Evolutionary conservation across 2,329 filamentous ascomycete genomes (phyloP), one percentile per base, ranked within the genome.

Genomic region (Trichoderma citrinoviride): DNA sequence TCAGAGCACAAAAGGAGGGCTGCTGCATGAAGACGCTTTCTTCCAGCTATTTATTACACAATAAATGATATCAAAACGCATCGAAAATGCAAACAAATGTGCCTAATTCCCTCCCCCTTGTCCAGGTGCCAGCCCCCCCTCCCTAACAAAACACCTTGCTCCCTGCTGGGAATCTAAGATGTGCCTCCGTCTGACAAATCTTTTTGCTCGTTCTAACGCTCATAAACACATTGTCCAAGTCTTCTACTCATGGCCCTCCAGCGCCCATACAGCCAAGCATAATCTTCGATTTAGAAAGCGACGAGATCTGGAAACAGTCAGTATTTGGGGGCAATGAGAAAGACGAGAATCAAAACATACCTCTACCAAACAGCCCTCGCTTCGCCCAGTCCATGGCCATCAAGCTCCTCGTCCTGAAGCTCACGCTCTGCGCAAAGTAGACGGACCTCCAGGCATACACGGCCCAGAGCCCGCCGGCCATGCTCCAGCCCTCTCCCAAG

Each of bases 371-470:
- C 23, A 99, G 78, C 14, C 92, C 91, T 75, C 96, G 85, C 86
- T 98, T 99, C n/a, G 87, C 89, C 95, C 95, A 99, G 77, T 99
- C 95, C 95, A 99, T 97, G 19, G 93, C 93, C 77, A 99, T 82
- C 73, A 99, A 78, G 69, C 92, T 86, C 68, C 94, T 86, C 27
- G 95, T 99, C 70, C 95, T 83, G 66, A 98, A 84, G 77, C 93
- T 97, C 54, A 99, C 95, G 73, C 92, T 97, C 82, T 99, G 92
- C 14, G 95, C 93, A 80, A 99, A 99, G 79, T 99, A 99, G 15
- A 97, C 90, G 69, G 92, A 93, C 67, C 95, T 83, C 95, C 95
- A 99, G 40, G 97, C 86, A 76, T 99, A 99, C 55, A 98, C 94
- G 0, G 93, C 95, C 83, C 96, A 85, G 52, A 99, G 78, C 0